A percentile compares a stretch with the other conserved stretches of the same genome.
Conservation (phyloP, 306 rosid genomes). For the peach (Prunus persica) region Prunus_persica_NCBIv2 NC_034009.1:35489501-35490000, state of each 20-base stretch:
- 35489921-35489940: constrained; percentile 98
- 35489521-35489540: constrained; percentile 82
- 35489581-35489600: constrained; percentile 94
- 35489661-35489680: neutral
- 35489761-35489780: neutral
- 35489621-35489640: constrained; percentile 11
- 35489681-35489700: neutral
- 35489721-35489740: neutral
- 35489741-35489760: neutral
- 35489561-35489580: constrained; percentile 95
- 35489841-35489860: constrained; percentile 9
- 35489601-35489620: constrained; percentile 96
- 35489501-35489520: constrained; percentile 92
- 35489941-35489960: constrained; percentile 29
- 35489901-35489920: constrained; percentile 64
- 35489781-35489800: neutral
- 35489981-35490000: constrained; percentile 10
- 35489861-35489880: constrained; percentile 44
- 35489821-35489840: neutral
- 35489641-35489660: neutral
- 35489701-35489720: neutral
- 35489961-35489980: constrained; percentile 18
- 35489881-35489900: constrained; percentile 84
- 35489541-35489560: constrained; percentile 89
- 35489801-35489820: neutral